Evolutionary conservation across 805 yeast genomes (phyloP), one percentile per base, ranked within the genome.

Genomic region (Torulaspora franciscae): DNA sequence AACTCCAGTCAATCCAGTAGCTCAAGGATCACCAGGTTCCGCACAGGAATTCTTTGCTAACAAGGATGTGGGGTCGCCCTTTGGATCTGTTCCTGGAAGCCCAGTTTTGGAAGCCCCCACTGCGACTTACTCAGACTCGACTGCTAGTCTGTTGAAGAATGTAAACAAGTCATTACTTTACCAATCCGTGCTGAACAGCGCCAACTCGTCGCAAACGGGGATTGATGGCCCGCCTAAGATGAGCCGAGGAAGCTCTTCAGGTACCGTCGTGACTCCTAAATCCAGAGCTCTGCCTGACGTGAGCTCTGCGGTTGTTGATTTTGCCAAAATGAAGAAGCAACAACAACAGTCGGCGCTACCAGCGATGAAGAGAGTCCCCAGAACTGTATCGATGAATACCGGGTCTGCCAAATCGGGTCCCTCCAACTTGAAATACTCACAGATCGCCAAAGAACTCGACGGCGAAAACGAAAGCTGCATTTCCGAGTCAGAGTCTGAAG

Each of bases 1-100:
- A 4, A 52, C 57, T 29, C 59, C 58, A n/a, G 55, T 56, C 30
- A 46, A 61, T 42, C 45, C 62, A 7, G 44, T 46, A 37, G 46
- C 43, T 30, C 49, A 51, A 44, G 43, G 56, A 42, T 32, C 62
- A n/a, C 43, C 48, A 24, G 51, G 65, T 8, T 71, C 82, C 1
- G 77, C 75, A 1, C 79, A 77, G 51, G 81, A 77, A 35, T 77
- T 78, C 54, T 79, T 80, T 55, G 70, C 70, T 45, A 62, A 66
- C 40, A 55, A 9, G 39, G 57, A 11, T 30, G 46, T 48, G 39
- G 19, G 46, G 35, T 44, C 49, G 32, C 39, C 48, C 26, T 35
- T 48, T 36, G 24, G 33, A 32, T 52, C 53, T 28, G 32, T 43
- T 5, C 42, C 51, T 6, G 49, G 46, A 8, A 45, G 52, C n/a